Base-by-base conservation (phyloP, 345 rosid genomes). In the Microthlaspi erraticum region DNA sequence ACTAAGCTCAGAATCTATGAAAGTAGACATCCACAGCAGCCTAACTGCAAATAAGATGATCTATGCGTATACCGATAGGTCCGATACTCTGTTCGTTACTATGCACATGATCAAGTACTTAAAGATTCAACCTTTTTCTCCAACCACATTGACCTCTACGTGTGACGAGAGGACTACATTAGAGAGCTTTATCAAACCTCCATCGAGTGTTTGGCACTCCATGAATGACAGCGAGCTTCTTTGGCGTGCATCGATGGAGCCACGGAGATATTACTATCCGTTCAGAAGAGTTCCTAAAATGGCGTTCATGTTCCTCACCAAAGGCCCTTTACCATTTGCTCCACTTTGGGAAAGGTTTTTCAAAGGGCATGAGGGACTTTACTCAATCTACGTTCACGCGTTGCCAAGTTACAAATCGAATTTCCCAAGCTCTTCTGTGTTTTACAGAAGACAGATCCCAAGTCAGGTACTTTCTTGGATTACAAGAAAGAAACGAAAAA, bases 261-360 rank as follows among this genome's bases (percentile, higher is more conserved):
- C 96, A 45, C 71, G 55, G 32, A 78, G 78, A 42, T 51, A 62
- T 65, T 58, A 59, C 0, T 87, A 85, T 71, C 96, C 98, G 0
- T 87, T 84, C 57, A 72, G 66, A 55, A 93, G 96, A 62, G 84
- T 85, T 39, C 91, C 94, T 38, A 93, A 89, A 82, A 83, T 93
- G 71, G 96, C 98, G 34, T 91, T 93, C 81, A 85, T 91, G 97
- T 93, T 93, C 86, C 83, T 93, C 79, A 79, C 92, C 11, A 91
- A 89, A 73, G 96, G 96, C 31, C 91, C 90, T 49, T 78, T 93
- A 81, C 93, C 97, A 9, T 71, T 93, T 68, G 87, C 87, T 52
- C 91, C 97, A 11, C 85, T 93, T 4, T 93, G 98, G 98, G 94
- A 93, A 70, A 86, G 72, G 77, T 93, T 91, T 75, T 85, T 93